These are phyloP conservation scores for Aspergillus sergii DNA, from an alignment of 2,329 filamentous ascomycete genomes.

Conservation along the genomic window DNA sequence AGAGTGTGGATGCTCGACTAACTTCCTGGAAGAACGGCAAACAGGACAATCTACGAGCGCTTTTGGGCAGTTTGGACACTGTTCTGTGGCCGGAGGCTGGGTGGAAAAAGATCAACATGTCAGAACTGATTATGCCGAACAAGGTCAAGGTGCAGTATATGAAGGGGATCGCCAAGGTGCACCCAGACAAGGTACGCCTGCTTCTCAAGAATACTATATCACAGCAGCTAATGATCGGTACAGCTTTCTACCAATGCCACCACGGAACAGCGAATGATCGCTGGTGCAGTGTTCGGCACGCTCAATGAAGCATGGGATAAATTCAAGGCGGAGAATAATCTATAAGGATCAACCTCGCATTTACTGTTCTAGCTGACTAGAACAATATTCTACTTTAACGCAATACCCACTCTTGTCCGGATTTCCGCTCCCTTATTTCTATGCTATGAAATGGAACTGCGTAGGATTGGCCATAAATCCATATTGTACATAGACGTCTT, in stretches of 20 bases:
- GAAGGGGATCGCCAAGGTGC: conserved; percentile 98
- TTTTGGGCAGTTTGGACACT: conserved; percentile 81
- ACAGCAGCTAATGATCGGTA: background rate
- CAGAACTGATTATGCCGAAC: conserved; percentile 86
- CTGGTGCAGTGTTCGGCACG: conserved; percentile 65
- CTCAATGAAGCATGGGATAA: conserved; percentile 71
- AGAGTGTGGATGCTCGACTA: conserved; percentile 80
- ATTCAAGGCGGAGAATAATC: conserved; percentile 65
- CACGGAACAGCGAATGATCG: conserved; percentile 69
- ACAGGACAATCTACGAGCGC: conserved; percentile 84
- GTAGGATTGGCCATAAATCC: background rate
- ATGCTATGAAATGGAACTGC: background rate
- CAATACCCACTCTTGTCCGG: background rate
- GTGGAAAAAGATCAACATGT: conserved; percentile 96
- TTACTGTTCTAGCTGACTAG: background rate
- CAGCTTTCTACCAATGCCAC: conserved; percentile 66
- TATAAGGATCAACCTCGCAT: conserved; percentile 37
- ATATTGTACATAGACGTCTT: conserved; percentile 1
- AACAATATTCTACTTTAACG: conserved; percentile 2
- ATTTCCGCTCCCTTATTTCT: background rate
- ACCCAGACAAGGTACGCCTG: conserved; percentile 89
- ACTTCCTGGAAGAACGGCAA: conserved; percentile 86
- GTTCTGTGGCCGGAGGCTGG: conserved; percentile 90
- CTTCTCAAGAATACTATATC: conserved; percentile 5
- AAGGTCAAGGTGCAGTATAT: conserved; percentile 98